A percentile compares a stretch with the other conserved stretches of the same genome.
Conservation (phyloP, 1,139 yeast genomes). For the Saccharomyces hybrid region DNA sequence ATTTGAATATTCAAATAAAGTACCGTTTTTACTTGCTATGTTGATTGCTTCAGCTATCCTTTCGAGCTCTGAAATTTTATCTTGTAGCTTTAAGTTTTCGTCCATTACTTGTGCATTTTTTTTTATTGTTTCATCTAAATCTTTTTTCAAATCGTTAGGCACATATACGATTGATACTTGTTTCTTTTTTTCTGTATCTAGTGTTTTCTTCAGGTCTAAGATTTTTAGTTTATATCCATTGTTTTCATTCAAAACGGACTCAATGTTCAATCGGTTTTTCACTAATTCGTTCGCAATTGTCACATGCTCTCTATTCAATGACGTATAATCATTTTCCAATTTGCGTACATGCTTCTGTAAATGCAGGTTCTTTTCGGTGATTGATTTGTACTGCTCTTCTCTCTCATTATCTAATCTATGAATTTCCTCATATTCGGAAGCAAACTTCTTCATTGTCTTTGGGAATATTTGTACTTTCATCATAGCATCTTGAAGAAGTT, state of each 20-base stretch:
- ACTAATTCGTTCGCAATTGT: constrained; percentile 70
- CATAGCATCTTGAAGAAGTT: constrained; percentile 75
- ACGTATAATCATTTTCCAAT: constrained; percentile 62
- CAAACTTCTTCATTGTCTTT: constrained; percentile 58
- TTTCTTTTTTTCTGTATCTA: constrained; percentile 27
- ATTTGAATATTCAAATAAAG: constrained; percentile 7
- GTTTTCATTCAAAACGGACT: constrained; percentile 60
- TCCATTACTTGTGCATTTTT: constrained; percentile 53
- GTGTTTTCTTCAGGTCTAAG: constrained; percentile 38
- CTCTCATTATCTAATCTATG: constrained; percentile 62
- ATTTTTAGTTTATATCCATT: constrained; percentile 48
- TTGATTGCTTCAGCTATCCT: constrained; percentile 8
- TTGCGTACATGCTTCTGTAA: constrained; percentile 67
- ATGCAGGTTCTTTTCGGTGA: constrained; percentile 60
- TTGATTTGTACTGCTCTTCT: constrained; percentile 57
- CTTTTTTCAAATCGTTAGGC: constrained; percentile 38
- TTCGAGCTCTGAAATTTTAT: constrained; percentile 33
- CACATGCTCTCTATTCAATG: constrained; percentile 72
- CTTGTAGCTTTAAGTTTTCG: constrained; percentile 46
- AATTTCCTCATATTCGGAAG: constrained; percentile 66
- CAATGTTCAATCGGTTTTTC: constrained; percentile 53
- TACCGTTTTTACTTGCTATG: constrained; percentile 11
- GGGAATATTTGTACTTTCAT: constrained; percentile 59
- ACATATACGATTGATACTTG: constrained; percentile 29
- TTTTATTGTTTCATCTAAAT: constrained; percentile 47